A percentile compares a stretch with the other conserved stretches of the same genome.
phyloP scores from a whole-genome alignment of 1,284 basidiomycete species.

The Irpex sp. region DNA sequence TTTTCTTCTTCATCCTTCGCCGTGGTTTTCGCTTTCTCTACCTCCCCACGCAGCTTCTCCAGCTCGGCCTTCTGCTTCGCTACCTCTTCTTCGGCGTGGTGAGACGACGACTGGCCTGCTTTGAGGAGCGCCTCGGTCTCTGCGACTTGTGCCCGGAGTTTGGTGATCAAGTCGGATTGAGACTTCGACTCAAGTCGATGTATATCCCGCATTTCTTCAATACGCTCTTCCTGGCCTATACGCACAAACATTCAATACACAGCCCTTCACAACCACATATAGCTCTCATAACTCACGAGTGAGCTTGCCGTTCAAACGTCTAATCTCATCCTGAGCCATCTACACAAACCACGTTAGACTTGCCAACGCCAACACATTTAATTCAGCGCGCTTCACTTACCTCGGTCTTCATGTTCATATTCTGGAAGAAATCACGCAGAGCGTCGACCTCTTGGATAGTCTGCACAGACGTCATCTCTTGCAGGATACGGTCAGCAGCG shows the following conservation, averaged over 20 bases:
- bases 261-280: background rate
- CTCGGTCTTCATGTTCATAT: constrained; percentile 63
- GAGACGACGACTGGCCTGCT: constrained; percentile 44
- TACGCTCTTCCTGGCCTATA: constrained; percentile 75
- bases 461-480: constrained; percentile 70
- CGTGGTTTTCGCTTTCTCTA: constrained; percentile 51
- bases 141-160: constrained; percentile 59
- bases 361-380: background rate
- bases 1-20: constrained; percentile 95
- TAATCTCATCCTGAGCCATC: constrained; percentile 71
- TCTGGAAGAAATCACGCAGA: constrained; percentile 69
- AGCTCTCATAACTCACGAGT: constrained; percentile 43
- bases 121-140: constrained; percentile 66
- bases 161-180: constrained; percentile 67
- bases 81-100: constrained; percentile 41
- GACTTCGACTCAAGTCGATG: constrained; percentile 75
- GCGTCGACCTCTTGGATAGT: constrained; percentile 60
- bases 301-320: constrained; percentile 64
- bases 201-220: constrained; percentile 79
- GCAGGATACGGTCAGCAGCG: constrained; percentile 65
- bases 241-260: background rate
- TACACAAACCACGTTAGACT: constrained; percentile 23
- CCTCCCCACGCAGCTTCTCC: constrained; percentile 52
- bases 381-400: constrained; percentile 33
- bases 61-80: constrained; percentile 48